These are phyloP conservation scores for Pseudopithomyces chartarum DNA, from an alignment of 2,329 filamentous ascomycete genomes.

Conservation along the genomic window DNA sequence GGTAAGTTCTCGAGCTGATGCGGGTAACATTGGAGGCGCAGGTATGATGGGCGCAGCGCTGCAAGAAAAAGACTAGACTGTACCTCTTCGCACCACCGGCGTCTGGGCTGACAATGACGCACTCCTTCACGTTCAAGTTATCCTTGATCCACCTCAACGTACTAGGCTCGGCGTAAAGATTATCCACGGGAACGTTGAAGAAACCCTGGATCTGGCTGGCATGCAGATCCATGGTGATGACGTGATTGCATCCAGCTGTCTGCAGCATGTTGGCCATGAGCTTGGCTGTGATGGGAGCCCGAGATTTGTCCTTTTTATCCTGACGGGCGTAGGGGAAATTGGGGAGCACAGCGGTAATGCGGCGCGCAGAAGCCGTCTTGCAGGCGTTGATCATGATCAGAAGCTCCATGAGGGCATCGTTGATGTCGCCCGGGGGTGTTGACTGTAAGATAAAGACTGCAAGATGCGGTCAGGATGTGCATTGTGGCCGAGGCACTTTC, in stretches of 20 bases:
- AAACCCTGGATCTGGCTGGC: slow-evolving; percentile 95
- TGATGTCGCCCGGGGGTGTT: slow-evolving; percentile 93
- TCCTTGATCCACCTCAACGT: slow-evolving; percentile 90
- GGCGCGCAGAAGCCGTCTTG: slow-evolving; percentile 80
- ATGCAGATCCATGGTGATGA: slow-evolving; percentile 96
- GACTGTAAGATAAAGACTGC: slow-evolving; percentile 94
- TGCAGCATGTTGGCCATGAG: slow-evolving; percentile 98
- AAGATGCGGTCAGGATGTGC: slow-evolving; percentile 23
- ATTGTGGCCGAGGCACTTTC: neutral
- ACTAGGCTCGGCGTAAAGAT: slow-evolving; percentile 92
- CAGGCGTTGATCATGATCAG: slow-evolving; percentile 98
- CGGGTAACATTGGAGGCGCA: neutral
- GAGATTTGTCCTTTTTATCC: slow-evolving; percentile 96
- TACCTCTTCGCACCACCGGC: slow-evolving; percentile 90
- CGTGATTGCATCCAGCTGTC: slow-evolving; percentile 88
- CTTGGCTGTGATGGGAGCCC: slow-evolving; percentile 95
- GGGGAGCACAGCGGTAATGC: slow-evolving; percentile 93
- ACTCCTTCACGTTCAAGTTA: slow-evolving; percentile 79
- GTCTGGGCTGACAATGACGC: slow-evolving; percentile 93
- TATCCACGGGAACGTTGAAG: slow-evolving; percentile 81
- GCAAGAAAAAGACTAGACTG: slow-evolving; percentile 18
- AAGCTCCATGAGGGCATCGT: slow-evolving; percentile 97
- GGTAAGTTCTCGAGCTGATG: neutral
- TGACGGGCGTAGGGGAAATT: slow-evolving; percentile 97
- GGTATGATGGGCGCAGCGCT: neutral